Percentiles rank a stretch among this genome's conserved stretches.
Evolutionary conservation across 1,284 basidiomycete species (phyloP).

Genomic region (Athelia sp.): DNA sequence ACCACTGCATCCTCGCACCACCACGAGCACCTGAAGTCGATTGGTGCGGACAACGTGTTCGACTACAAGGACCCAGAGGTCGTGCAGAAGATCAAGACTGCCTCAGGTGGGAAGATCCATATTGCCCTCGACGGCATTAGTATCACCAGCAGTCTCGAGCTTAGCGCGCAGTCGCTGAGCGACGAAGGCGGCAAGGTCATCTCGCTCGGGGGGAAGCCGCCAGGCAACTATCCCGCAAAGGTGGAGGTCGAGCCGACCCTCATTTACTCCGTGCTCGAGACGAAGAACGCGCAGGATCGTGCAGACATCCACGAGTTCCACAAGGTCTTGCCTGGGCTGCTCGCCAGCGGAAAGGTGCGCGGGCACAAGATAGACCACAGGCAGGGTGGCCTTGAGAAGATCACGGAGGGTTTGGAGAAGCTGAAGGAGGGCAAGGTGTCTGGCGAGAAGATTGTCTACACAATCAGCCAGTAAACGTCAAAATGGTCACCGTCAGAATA

Average conservation of each 20-base stretch:
- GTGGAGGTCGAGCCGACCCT: not conserved
- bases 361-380: not conserved
- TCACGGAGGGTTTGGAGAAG: not conserved
- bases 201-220: not conserved
- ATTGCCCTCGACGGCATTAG: not conserved
- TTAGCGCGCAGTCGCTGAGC: not conserved
- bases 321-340: not conserved
- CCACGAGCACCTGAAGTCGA: constrained; percentile 24
- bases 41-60: constrained; percentile 29
- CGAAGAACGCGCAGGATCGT: not conserved
- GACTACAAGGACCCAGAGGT: constrained; percentile 13
- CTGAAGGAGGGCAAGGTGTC: not conserved
- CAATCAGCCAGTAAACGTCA: not conserved
- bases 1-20: constrained; percentile 27
- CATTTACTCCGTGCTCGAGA: not conserved
- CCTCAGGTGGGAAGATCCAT: not conserved
- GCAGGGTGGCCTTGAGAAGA: not conserved
- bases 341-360: not conserved
- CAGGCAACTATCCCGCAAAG: too few species aligned
- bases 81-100: constrained; percentile 4
- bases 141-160: not conserved
- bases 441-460: not conserved
- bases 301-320: not conserved
- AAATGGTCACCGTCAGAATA: too few species aligned
- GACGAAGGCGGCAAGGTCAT: not conserved